Base-by-base conservation (phyloP, 495 filamentous ascomycete genomes). In the Staphylotrichum longicolle region DNA sequence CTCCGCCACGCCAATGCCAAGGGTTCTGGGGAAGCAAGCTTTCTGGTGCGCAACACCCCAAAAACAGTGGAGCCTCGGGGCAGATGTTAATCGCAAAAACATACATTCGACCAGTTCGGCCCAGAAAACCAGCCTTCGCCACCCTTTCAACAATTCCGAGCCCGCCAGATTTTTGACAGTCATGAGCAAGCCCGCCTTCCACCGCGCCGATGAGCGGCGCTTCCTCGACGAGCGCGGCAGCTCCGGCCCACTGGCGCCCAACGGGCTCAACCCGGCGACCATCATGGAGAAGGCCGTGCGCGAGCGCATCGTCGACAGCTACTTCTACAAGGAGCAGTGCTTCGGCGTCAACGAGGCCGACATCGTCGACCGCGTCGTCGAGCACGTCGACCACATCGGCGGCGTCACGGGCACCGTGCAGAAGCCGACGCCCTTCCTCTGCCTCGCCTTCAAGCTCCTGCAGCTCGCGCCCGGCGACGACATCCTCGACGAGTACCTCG, bases 281-380 rank as follows among this genome's bases (percentile, higher is more conserved):
- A 90, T 97, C 42, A 86, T 97, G 79, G 92, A 97, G 68, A 94
- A 93, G 71, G 86, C 91, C 12, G 90, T 96, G 60, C 88, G 91
- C 61, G 93, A 98, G 72, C 91, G 94, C 68, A 97, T 98, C 74
- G 85, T 90, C 58, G 90, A 96, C 63, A 88, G 85, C 64, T 94
- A 95, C 77, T 98, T 96, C 79, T 98, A 91, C 89, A 96, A 97
- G 75, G 95, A 98, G 73, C 93, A 96, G 74, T 95, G 93, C 71
- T 98, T 97, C 78, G 94, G 88, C 30, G 78, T 98, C 62, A 98
- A 98, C 76, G 91, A 91, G 57, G 90, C 80, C 80, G 65, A 96
- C 88, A 55, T 97, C 2, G 88, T 95, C 65, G 91, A 96, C 77
- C 91, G 94, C 39, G 93, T 93, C 3, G 87, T 89, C 41, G 88